Evolutionary conservation across 441 rosid species (phyloP), one percentile per base, ranked within the genome.

Genomic region (Pelargonium myrrhifolium): DNA sequence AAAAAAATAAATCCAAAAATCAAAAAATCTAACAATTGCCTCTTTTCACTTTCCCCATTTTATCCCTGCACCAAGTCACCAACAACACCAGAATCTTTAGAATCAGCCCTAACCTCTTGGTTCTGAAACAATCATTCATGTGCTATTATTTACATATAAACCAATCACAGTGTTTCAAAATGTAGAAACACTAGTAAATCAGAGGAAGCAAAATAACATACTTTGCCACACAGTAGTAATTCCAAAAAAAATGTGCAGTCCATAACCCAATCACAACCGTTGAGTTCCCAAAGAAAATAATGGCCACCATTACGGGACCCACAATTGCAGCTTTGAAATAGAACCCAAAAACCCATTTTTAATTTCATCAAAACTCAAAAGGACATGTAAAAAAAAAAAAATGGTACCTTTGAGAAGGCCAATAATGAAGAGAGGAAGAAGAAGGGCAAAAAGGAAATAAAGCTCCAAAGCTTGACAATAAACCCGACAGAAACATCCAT

Each of bases 221-320:
- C 97, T 90, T 90, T 42, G 84, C 82, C 4, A 90, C 85, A 79
- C 94, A 84, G 77, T 82, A 90, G 74, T 79, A 82, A 73, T 92
- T 88, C 94, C 94, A 93, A 5, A 83, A 1, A 72, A 85, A 78
- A 83, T 89, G 98, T 68, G 94, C 94, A 17, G 82, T 77, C 96
- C 97, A 93, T 24, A 90, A 90, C 10, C 98, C 97, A 63, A 81
- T 69, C 35, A 86, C 80, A 20, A 90, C 87, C n/a, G 80, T 76
- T 24, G 91, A 83, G 77, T 89, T 84, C 11, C 90, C 92, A 40
- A 79, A 56, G 72, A 71, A 70, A 58, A 84, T 77, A 74, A 90
- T 80, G 64, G 70, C 82, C 53, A 81, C 76, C 10, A 67, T 85
- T 6, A 89, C 14, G 3, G 94, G 96, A 67, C 85, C 80, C 65